Conservation (phyloP, 257 asterid genomes). For the Solanum chiquidenum region DNA sequence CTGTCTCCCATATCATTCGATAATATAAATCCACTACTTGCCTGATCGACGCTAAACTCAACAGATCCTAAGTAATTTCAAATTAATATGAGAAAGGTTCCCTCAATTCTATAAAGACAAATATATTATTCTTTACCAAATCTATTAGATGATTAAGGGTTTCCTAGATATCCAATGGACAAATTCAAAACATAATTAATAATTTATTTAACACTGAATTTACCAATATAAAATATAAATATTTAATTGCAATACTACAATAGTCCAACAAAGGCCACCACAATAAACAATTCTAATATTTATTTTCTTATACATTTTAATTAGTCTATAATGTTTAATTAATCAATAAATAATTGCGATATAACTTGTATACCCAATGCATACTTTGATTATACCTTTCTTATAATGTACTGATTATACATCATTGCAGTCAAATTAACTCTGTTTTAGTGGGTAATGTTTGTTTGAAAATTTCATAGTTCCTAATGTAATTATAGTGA, state of each 20-base stretch:
- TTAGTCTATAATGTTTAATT: neutral
- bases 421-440: neutral
- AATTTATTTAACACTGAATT: neutral
- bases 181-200: too few species aligned
- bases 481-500: neutral
- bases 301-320: neutral
- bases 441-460: neutral
- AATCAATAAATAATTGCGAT: too few species aligned
- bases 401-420: neutral
- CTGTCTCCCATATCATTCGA: too few species aligned
- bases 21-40: too few species aligned
- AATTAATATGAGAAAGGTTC: neutral
- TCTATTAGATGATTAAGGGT: too few species aligned
- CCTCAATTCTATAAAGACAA: neutral
- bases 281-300: neutral
- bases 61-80: neutral
- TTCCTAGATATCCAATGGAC: too few species aligned
- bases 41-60: too few species aligned
- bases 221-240: neutral
- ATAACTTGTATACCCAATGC: neutral
- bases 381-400: neutral
- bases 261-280: neutral
- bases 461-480: neutral
- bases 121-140: neutral
- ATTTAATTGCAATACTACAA: neutral